Evolutionary conservation across 2,329 filamentous ascomycete genomes (phyloP), one percentile per base, ranked within the genome.

Genomic region (Ceratocystis alfenasii): DNA sequence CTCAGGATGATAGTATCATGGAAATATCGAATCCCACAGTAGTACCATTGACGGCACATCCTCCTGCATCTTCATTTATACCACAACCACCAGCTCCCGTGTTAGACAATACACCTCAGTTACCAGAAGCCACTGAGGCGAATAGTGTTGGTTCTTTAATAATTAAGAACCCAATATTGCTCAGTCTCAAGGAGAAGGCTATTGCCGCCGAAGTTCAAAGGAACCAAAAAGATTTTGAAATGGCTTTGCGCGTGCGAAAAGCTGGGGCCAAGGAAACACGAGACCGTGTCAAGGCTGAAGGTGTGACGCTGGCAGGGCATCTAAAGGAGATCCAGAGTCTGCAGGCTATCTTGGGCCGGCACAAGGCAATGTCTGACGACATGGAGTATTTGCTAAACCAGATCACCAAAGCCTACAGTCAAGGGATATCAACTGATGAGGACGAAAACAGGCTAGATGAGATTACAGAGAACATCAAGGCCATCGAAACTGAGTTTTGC

Each of bases 401-500:
- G 63, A 78, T 84, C 62, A 76, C 76, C 2, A 74, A 80, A 66
- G 79, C 79, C 0, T 85, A 83, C 68, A 77, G 76, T 15, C 76
- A 81, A 8, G 78, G 78, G 28, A 71, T 79, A 15, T 78, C 83
- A 61, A 83, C 79, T 0, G 77, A 80, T 1, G 78, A 79, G 8
- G 79, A 82, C 25, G 81, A 84, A 69, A 70, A 72, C 44, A 76
- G 74, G 50, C 73, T 84, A 7, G 80, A 83, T 67, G 75, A 78
- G 45, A 70, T 84, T 46, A 76, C 77, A 10, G 75, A 75, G 62
- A 71, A 76, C 64, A 73, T 83, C 22, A 66, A 65, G 22, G 59
- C 64, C 17, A 41, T 68, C 17, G 65, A 65, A 30, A 44, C 28
- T 0, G 61, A 68, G 50, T 66, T 68, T 55, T 64, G 60, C 25